Evolutionary conservation across 805 yeast species (phyloP), one percentile per base, ranked within the genome.

Genomic region (Myxozyma vanderwaltii): DNA sequence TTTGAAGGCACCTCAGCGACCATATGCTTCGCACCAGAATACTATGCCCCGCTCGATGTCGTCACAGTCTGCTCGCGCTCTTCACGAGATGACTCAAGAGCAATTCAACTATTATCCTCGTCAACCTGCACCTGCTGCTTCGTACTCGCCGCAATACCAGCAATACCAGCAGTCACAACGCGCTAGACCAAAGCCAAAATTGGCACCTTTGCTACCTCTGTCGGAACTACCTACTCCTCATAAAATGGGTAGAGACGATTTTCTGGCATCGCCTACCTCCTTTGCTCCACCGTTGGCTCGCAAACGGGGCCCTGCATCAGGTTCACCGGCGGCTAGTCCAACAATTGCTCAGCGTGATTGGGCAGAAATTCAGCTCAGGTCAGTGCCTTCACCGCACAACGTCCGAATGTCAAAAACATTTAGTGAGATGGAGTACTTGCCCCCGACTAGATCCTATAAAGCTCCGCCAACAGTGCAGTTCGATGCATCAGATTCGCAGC

Each of bases 381-480:
- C 47, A 19, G 35, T 65, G 33, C 68, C 68, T 26, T 54, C 58
- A 17, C 65, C 68, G 27, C 55, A 62, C 23, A 49, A 38, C 41
- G 57, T 65, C 29, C 66, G 68, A 13, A 56, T 65, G 53, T 65
- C 68, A 44, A 51, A 47, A 26, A 26, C 51, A 45, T 63, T 43
- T 40, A 43, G 61, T 27, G 65, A 61, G 21, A 53, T 65, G 56
- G 67, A 64, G 51, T 65, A 63, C 49, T 41, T 55, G 35, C 66
- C 68, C 10, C 52, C 38, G 24, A 43, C 31, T 39, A 55, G 58
- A 39, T 63, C 47, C 50, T 26, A 41, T 31, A 52, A 56, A 19
- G 17, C 38, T 7, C 52, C 43, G 21, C 10, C 23, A 12, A 19
- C 43, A 4, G 19, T 38, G 44, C 40, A 33, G 51, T 21, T 48